Base-by-base conservation (phyloP, 768 basidiomycete species). In the Kwoniella bestiolae region DNA sequence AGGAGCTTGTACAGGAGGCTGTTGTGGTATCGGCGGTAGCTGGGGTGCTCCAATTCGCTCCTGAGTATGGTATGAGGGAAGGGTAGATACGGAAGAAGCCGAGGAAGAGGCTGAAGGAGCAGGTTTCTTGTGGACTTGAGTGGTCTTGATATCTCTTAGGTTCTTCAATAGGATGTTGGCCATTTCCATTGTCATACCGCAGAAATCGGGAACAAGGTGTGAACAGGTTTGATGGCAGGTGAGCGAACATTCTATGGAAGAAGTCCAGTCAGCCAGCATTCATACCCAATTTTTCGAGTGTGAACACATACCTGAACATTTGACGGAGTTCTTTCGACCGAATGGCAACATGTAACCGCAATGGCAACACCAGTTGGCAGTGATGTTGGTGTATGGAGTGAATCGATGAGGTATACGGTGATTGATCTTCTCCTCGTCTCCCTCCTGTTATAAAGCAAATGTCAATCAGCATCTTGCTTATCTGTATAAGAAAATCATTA, bases 111-210 rank as follows among this genome's bases (percentile, higher is more conserved):
- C 60, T 8, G 75, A 75, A 18, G 76, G 70, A 2, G 59, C 56
- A 0, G 76, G 76, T 50, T 79, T 76, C 65, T 77, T 79, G 62
- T 75, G 75, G 16, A 70, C 73, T 45, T 82, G 81, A 11, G 77
- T 83, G 18, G 80, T 80, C 73, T 97, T 94, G 83, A 96, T 96
- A 76, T 92, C 91, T 59, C 90, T 89, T 86, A 91, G 89, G 80
- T 94, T 90, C 56, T 89, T 87, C 56, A 99, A 86, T 21, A 99
- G 85, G 74, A 90, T 88, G 80, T 97, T 97, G 52, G 96, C 95
- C 38, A 92, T 95, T 82, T 97, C 95, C 95, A 98, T 98, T 38
- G 94, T 93, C 94, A 99, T 97, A 46, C 96, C 96, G 76, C 96
- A 99, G 82, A 99, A 98, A 82, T 99, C 95, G 64, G 96, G 96